Evolutionary conservation across 2,329 filamentous ascomycete species (phyloP), one percentile per base, ranked within the genome.

Genomic region (Sarocladiaceae sp.): DNA sequence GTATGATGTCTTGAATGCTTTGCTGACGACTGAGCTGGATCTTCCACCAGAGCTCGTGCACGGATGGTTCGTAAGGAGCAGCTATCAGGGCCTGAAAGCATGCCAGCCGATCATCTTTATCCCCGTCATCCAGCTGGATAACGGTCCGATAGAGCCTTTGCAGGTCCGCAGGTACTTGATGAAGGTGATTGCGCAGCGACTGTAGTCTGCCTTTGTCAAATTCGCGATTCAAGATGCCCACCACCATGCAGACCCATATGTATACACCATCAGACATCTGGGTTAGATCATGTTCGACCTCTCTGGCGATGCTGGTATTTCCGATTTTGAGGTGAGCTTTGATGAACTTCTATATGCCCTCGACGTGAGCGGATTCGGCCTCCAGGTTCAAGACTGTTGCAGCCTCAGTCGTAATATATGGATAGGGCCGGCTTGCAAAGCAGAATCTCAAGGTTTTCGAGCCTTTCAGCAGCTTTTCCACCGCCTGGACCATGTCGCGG

Each of bases 391-490:
- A 18, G 17, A 42, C 18, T 5, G 18, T n/a, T 42, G 37, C 37
- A 5, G 17, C 23, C 22, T 10, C 18, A 23, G 37, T 11, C 13
- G 37, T 22, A n/a, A 42, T 20, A 25, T 42, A 20, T 23, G 37
- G 37, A 23, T 42, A 42, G 11, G 48, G 48, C 7, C 48, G 10
- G 33, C 48, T 51, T n/a, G 48, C 20, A 22, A 51, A 39, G 23
- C 48, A 51, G 8, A 51, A 18, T 26, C 48, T 36, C 15, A 51
- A 10, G 15, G 29, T n/a, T 12, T 22, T 18, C 2, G 17, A 18
- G 4, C 13, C 10, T 3, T 23, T 35, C 12, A 39, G 20, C n/a
- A 36, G 15, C 6, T 4, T n/a, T 2, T 36, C 5, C 18, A 51
- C 20, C n/a, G n/a, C 23, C 13, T 22, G 35, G 8, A 51, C 35